Base-by-base conservation (phyloP, 441 rosid species). In the Kokia cookei region DNA sequence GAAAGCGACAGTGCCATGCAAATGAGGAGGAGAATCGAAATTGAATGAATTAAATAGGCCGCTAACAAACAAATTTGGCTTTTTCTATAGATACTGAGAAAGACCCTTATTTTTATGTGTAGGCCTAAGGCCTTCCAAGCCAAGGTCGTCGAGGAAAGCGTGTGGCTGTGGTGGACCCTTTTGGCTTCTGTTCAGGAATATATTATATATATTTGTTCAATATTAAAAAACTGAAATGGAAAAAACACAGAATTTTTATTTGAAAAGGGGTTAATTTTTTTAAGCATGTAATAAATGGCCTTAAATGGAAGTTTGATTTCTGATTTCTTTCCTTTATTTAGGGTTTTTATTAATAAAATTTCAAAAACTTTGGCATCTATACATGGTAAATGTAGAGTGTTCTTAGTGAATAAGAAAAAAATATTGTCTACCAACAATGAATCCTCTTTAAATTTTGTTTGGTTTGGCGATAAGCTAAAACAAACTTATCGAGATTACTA, bases 1-100 rank as follows among this genome's bases (percentile, higher is more conserved):
- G 40, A 35, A 57, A 74, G 80, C 69, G 76, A 70, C 72, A 71
- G 53, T 66, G 75, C 78, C 80, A 80, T 78, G 83, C 83, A 80
- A 77, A 80, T 77, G 81, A 82, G 78, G 75, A 77, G 72, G 63
- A 3, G 22, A 37, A 73, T 12, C 73, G 22, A 58, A 66, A 63
- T 45, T 19, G 32, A 53, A 69, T 27, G 68, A 22, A 48, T 27
- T 62, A 17, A 55, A 67, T 72, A 40, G 68, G 37, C 13, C 57
- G 26, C 32, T 62, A 75, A 43, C 73, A 77, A 68, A 77, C 64
- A 58, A 70, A 53, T 65, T 71, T 68, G 78, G 78, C 78, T 29
- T 76, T 61, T 72, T 24, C 54, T 47, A 10, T n/a, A 13, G n/a
- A 58, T 3, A 29, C 42, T 1, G 42, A 60, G 42, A 51, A 68